phyloP scores from a whole-genome alignment of 768 basidiomycete species.

The Naganishia antarctica region DNA sequence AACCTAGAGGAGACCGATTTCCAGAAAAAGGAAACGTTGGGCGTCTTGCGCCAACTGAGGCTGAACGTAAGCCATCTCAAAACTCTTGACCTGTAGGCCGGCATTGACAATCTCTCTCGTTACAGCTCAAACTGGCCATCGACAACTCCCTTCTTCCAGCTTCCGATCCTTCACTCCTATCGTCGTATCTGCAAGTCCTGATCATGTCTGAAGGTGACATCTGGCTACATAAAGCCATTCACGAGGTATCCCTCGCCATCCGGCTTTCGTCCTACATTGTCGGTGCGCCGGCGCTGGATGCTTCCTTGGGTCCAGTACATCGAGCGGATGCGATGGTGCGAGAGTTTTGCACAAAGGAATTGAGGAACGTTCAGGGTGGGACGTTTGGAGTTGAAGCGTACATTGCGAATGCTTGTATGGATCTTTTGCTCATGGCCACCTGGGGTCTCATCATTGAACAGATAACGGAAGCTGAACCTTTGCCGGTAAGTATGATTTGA shows the following conservation, averaged over 20 bases:
- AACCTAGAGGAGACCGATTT: slow-evolving; percentile 77
- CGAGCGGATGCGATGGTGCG: slow-evolving; percentile 71
- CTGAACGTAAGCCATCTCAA: slow-evolving; percentile 32
- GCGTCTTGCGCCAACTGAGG: slow-evolving; percentile 67
- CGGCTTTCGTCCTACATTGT: slow-evolving; percentile 54
- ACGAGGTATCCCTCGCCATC: slow-evolving; percentile 57
- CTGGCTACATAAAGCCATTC: slow-evolving; percentile 72
- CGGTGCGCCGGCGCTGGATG: not conserved
- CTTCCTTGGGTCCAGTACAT: slow-evolving; percentile 61
- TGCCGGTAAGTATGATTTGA: slow-evolving; percentile 59
- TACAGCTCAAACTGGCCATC: slow-evolving; percentile 88
- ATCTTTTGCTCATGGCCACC: slow-evolving; percentile 73
- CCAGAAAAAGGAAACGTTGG: slow-evolving; percentile 60
- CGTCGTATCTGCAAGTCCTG: slow-evolving; percentile 87
- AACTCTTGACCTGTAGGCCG: not conserved
- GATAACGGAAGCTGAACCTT: slow-evolving; percentile 55
- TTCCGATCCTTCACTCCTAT: slow-evolving; percentile 64
- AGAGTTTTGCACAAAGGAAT: slow-evolving; percentile 78
- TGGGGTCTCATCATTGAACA: slow-evolving; percentile 66
- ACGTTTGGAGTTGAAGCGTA: slow-evolving; percentile 57
- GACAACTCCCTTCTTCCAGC: slow-evolving; percentile 64
- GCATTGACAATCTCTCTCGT: slow-evolving; percentile 50
- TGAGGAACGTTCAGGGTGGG: slow-evolving; percentile 63
- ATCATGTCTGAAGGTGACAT: slow-evolving; percentile 94
- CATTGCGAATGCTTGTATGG: slow-evolving; percentile 81